Percentiles rank a stretch among this genome's conserved stretches.
phyloP scores from a whole-genome alignment of 805 yeast species.

The Nakazawaea ambrosiae region DNA sequence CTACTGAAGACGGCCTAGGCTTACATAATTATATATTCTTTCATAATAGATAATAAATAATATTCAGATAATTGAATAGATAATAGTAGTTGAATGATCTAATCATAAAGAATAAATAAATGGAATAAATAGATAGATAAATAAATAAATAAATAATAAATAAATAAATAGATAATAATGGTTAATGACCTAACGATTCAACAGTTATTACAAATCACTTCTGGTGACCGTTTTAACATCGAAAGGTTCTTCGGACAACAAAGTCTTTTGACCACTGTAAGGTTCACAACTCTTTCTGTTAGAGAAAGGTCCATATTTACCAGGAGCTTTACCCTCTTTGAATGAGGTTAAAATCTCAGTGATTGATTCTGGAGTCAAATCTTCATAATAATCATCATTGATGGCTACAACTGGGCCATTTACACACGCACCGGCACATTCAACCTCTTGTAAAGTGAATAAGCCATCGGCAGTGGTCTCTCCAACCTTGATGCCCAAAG shows the following conservation, averaged over 20 bases:
- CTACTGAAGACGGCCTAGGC: not conserved
- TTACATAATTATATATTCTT: not conserved
- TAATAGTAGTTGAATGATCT: too few species aligned
- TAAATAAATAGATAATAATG: slow-evolving; percentile 1
- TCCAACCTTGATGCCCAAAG: slow-evolving; percentile 64
- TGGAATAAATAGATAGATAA: not conserved
- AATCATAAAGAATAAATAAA: not conserved
- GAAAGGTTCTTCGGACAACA: slow-evolving; percentile 53
- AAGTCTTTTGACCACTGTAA: slow-evolving; percentile 56
- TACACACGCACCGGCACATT: slow-evolving; percentile 88
- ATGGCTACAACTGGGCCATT: slow-evolving; percentile 86
- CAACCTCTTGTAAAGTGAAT: slow-evolving; percentile 82
- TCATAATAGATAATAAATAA: not conserved
- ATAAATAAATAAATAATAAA: not conserved
- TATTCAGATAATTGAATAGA: slow-evolving; percentile 1
- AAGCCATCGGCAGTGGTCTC: slow-evolving; percentile 69
- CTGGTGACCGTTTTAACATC: slow-evolving; percentile 69
- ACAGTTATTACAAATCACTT: slow-evolving; percentile 44
- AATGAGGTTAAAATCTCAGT: slow-evolving; percentile 54
- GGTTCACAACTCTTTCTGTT: slow-evolving; percentile 77
- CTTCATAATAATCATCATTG: slow-evolving; percentile 80
- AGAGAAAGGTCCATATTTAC: slow-evolving; percentile 59
- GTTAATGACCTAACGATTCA: slow-evolving; percentile 3
- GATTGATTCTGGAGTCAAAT: slow-evolving; percentile 63
- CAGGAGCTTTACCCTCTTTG: slow-evolving; percentile 52